Evolutionary conservation across 2,329 filamentous ascomycete species (phyloP).

Genomic region (Cladophialophora immunda): DNA sequence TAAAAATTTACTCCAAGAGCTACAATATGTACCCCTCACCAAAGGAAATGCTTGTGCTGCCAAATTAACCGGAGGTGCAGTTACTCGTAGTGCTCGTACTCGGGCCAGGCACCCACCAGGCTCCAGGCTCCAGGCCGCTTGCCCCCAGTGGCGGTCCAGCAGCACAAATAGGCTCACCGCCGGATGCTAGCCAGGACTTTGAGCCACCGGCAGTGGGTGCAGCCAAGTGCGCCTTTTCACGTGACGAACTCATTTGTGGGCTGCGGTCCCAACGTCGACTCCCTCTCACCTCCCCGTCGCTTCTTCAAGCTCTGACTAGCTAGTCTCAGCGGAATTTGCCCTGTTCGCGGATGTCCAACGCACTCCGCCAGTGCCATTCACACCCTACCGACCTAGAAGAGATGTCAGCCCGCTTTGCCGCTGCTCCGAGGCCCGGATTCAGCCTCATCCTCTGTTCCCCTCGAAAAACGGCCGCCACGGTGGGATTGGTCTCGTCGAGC

Average conservation of each 20-base stretch:
- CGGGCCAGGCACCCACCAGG: neutral
- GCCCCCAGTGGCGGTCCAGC: neutral
- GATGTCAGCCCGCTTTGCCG: neutral
- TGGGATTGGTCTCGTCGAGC: neutral
- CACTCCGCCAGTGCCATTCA: neutral
- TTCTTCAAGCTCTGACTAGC: neutral
- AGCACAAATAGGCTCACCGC: conserved; percentile 4
- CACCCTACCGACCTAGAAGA: neutral
- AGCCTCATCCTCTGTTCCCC: conserved; percentile 1
- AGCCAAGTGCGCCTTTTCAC: neutral
- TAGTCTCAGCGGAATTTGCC: conserved; percentile 1
- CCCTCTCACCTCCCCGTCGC: neutral
- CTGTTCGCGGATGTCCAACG: neutral
- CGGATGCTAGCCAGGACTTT: neutral
- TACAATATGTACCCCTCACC: conserved; percentile 8
- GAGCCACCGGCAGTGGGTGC: neutral
- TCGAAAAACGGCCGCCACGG: neutral
- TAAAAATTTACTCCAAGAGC: neutral
- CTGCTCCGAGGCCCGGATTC: neutral
- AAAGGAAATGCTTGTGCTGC: neutral
- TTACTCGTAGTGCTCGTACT: neutral
- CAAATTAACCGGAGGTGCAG: neutral
- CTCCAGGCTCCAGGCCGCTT: neutral
- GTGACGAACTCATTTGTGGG: neutral
- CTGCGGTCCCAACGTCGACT: neutral